Evolutionary conservation across 257 asterid genomes (phyloP).

Genomic region (Solanum appendiculatum): DNA sequence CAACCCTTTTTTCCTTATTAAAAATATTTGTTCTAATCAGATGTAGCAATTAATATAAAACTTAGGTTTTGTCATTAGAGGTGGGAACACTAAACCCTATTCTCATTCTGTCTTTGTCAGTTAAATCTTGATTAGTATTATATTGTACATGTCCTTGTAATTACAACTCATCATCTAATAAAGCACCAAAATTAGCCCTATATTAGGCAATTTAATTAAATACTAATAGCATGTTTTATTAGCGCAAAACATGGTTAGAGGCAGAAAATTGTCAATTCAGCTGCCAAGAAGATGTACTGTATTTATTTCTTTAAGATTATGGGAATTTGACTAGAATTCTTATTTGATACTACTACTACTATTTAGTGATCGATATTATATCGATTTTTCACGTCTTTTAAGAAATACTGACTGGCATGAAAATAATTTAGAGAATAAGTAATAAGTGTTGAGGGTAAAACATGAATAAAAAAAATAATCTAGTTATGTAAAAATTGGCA

Average conservation of each 20-base stretch:
- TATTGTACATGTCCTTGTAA: neutral
- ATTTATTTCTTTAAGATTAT: neutral
- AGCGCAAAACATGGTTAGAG: neutral
- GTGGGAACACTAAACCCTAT: neutral
- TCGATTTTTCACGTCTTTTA: neutral
- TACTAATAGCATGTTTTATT: neutral
- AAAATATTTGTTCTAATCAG: neutral
- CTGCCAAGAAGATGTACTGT: neutral
- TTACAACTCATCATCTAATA: neutral
- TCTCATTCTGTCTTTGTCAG: neutral
- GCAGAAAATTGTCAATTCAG: neutral
- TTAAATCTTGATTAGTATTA: neutral
- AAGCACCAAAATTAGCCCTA: neutral
- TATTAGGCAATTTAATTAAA: neutral
- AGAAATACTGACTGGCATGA: too few relatives aligned
- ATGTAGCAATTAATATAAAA: neutral
- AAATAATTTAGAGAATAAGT: too few relatives aligned
- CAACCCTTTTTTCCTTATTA: neutral
- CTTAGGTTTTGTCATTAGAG: neutral
- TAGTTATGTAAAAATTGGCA: too few relatives aligned
- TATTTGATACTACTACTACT: neutral
- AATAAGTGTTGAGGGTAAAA: too few relatives aligned
- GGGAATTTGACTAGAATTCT: neutral
- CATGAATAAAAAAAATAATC: too few relatives aligned
- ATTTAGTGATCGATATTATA: neutral